Evolutionary conservation across 140 eudicot genomes (phyloP), one percentile per base, ranked within the genome.

Genomic region (Flaveria floridana): DNA sequence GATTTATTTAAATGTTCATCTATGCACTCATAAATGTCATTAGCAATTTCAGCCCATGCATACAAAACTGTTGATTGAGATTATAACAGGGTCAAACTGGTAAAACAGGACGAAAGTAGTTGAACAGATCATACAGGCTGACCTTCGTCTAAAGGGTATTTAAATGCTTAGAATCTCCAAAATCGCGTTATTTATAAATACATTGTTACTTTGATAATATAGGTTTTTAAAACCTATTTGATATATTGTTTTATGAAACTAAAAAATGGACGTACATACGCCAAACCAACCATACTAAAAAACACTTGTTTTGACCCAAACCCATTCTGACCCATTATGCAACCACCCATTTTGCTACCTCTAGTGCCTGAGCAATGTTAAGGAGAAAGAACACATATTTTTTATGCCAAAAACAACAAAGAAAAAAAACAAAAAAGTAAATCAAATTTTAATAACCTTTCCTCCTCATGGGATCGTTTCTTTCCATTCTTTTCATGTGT

Each of bases 401-500:
- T 59, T 23, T 23, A 4, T 62, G 4, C 67, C 67, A 0, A 26
- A 26, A 26, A n/a, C 48, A n/a, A 65, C 18, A 28, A 65, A 7
- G 13, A 26, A 28, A n/a, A 28, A 1, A 61, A 63, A 2, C 13
- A 42, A 14, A 28, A 28, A 28, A 4, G 6, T 10, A 58, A 6
- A 63, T 28, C 12, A 34, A 7, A 65, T 7, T n/a, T 65, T 37
- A 7, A 34, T 37, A 34, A 65, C 70, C 70, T 65, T 48, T 65
- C 50, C 26, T 65, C 70, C 70, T 65, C 70, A 16, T 34, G 70
- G 25, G 50, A 12, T 19, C 70, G 70, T 34, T 65, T 65, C 25
- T 65, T 65, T 37, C 70, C 70, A 6, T 65, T 65, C 70, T 65
- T 65, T 34, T 65, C 70, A 34, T 34, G 25, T 34, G 50, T 37